Base-by-base conservation (phyloP, 2,329 filamentous ascomycete species). In the Sporothrix pallida region DNA sequence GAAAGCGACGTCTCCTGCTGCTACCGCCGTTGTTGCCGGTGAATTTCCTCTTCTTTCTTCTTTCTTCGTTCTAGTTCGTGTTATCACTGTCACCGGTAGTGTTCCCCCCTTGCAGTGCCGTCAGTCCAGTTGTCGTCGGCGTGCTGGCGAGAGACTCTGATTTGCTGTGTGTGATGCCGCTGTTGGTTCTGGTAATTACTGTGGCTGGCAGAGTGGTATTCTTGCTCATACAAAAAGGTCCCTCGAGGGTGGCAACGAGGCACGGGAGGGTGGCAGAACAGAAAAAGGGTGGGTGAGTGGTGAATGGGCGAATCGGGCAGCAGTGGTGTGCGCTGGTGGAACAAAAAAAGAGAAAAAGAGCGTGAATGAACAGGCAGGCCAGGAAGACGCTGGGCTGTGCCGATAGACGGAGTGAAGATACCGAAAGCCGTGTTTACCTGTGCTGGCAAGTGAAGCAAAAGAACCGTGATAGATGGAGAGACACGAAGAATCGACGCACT, bases 231-330 rank as follows among this genome's bases (percentile, higher is more conserved):
- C 65, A 44, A 23, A 44, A 44, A 20, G 46, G 15, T 69, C 60
- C n/a, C 26, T 56, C 42, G 46, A 63, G 72, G 72, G 54, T 58
- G 68, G 46, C 52, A 70, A 44, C 54, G 54, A 71, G 50, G 69
- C 52, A 60, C 37, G 67, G 44, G 20, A 37, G 31, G 67, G 50
- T 37, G 23, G 44, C 50, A 71, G 13, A 72, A 44, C 54, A 48
- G 46, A 69, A 50, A 50, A 23, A 23, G 23, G 63, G 52, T 54
- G 52, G 20, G 63, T 26, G 23, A 48, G 42, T 31, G 65, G 65
- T 69, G 65, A 69, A 15, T 52, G 46, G 13, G 46, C 8, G 67
- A 23, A 52, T 52, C 56, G 78, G 77, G 78, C 71, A 72, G 52
- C 42, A 20, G 71, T 58, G 58, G 56, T 62, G 58, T 42, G 31